Evolutionary conservation across 2,329 filamentous ascomycete genomes (phyloP).

Genomic region (Penicillium sp.): DNA sequence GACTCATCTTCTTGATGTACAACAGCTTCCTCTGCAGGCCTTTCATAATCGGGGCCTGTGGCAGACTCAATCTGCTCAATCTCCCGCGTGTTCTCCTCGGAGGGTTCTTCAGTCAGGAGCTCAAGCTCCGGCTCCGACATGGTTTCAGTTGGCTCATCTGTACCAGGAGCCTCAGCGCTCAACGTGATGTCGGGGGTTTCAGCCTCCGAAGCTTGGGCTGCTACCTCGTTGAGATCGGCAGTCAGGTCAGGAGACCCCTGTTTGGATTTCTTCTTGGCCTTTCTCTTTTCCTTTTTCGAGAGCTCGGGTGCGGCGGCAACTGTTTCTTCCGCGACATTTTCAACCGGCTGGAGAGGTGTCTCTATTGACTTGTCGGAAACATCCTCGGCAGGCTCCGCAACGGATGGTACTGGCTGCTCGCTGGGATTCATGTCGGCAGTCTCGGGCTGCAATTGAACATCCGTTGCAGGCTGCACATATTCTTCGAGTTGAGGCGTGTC

Average conservation of each 20-base stretch:
- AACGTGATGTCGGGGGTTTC: not conserved
- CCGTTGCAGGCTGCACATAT: not conserved
- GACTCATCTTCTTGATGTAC: not conserved
- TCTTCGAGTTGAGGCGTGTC: not conserved
- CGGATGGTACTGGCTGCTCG: not conserved
- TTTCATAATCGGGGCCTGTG: not conserved
- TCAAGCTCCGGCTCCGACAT: not conserved
- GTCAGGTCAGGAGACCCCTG: slow-evolving; percentile 8
- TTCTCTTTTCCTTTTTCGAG: slow-evolving; percentile 41
- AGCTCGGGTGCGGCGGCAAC: slow-evolving; percentile 23
- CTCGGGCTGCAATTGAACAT: not conserved
- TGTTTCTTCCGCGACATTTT: slow-evolving; percentile 5
- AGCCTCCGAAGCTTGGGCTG: too few relatives aligned
- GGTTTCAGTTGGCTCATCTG: not conserved
- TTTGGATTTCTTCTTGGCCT: slow-evolving; percentile 29
- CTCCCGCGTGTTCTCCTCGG: not conserved
- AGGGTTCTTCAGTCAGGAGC: not conserved
- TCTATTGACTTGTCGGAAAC: not conserved
- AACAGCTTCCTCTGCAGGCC: not conserved
- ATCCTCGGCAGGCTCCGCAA: not conserved
- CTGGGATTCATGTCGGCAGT: not conserved
- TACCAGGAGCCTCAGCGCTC: not conserved
- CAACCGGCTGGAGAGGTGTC: not conserved
- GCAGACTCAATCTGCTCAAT: not conserved
- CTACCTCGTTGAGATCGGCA: not conserved